A percentile compares a stretch with the other conserved stretches of the same genome.
Conservation (phyloP, 1,284 basidiomycete genomes). For the Inonotus hispidus region DNA sequence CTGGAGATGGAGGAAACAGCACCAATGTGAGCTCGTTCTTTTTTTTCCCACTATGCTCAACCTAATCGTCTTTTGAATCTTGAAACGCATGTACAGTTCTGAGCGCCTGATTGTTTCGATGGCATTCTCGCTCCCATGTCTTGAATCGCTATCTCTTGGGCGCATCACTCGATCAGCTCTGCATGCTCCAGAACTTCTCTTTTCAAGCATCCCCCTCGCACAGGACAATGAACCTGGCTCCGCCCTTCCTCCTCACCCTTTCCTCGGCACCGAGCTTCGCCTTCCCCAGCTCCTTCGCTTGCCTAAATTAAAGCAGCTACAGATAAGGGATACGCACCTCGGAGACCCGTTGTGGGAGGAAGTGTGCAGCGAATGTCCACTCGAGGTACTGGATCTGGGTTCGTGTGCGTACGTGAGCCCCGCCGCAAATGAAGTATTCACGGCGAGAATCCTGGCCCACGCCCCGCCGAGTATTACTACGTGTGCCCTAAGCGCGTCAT, state of each 20-base stretch:
- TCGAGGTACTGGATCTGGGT: slow-evolving; percentile 56
- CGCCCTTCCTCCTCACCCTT: slow-evolving; percentile 48
- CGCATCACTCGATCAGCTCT: slow-evolving; percentile 59
- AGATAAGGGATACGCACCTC: slow-evolving; percentile 64
- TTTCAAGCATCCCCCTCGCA: slow-evolving; percentile 54
- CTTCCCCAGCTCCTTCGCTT: slow-evolving; percentile 62
- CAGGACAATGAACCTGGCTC: slow-evolving; percentile 52
- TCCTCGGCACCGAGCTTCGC: slow-evolving; percentile 50
- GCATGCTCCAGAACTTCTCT: slow-evolving; percentile 52
- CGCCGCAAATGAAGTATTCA: slow-evolving; percentile 46
- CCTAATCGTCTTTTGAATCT: background rate
- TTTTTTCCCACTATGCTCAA: background rate
- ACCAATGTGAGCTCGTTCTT: slow-evolving; percentile 46
- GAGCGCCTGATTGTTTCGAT: slow-evolving; percentile 67
- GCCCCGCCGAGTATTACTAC: slow-evolving; percentile 49
- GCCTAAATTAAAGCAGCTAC: slow-evolving; percentile 52
- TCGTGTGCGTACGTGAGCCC: slow-evolving; percentile 50
- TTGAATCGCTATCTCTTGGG: slow-evolving; percentile 52
- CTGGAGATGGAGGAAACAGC: slow-evolving; percentile 43
- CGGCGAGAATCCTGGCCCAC: slow-evolving; percentile 53
- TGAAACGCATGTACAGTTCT: slow-evolving; percentile 44
- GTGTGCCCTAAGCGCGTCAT: slow-evolving; percentile 47
- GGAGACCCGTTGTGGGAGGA: slow-evolving; percentile 50
- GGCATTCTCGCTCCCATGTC: slow-evolving; percentile 51
- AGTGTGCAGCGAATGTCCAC: slow-evolving; percentile 36